These are phyloP conservation scores for Trichosporon ovoides DNA, from an alignment of 1,284 basidiomycete genomes.

Conservation along the genomic window DNA sequence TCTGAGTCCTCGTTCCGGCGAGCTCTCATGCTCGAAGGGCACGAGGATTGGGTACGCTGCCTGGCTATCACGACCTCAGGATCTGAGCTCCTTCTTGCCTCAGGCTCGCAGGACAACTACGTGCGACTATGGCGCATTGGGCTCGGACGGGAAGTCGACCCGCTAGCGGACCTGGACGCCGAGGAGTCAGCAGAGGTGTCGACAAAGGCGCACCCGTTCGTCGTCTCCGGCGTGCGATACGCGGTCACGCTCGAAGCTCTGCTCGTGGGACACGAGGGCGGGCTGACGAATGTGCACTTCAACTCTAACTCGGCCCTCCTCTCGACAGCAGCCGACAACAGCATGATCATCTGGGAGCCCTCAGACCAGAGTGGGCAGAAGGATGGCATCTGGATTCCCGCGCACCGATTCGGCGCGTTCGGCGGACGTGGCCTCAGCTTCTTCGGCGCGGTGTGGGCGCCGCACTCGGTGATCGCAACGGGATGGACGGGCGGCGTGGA, in stretches of 20 bases:
- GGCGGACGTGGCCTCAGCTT: slow-evolving; percentile 84
- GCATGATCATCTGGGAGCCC: slow-evolving; percentile 74
- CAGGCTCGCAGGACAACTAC: slow-evolving; percentile 86
- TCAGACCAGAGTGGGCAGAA: slow-evolving; percentile 31
- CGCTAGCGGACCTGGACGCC: slow-evolving; percentile 73
- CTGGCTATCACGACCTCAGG: slow-evolving; percentile 60
- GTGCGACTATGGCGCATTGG: slow-evolving; percentile 77
- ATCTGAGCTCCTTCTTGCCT: slow-evolving; percentile 61
- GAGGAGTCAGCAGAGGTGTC: slow-evolving; percentile 72
- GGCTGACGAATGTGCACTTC: slow-evolving; percentile 82
- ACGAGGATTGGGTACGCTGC: slow-evolving; percentile 88
- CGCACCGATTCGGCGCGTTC: slow-evolving; percentile 84
- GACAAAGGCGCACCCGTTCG: slow-evolving; percentile 70
- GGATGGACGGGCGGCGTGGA: slow-evolving; percentile 92
- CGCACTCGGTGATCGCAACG: slow-evolving; percentile 65
- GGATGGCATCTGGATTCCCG: slow-evolving; percentile 77
- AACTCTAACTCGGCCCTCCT: slow-evolving; percentile 58
- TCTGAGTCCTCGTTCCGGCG: slow-evolving; percentile 52
- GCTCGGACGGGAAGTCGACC: slow-evolving; percentile 59
- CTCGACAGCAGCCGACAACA: slow-evolving; percentile 86
- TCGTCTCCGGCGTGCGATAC: slow-evolving; percentile 54
- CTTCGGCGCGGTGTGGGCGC: slow-evolving; percentile 73
- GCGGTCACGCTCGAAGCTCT: slow-evolving; percentile 84
- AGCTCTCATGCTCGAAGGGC: slow-evolving; percentile 63
- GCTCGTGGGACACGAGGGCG: slow-evolving; percentile 84